These are phyloP conservation scores for Xerophyta viscosa DNA, from an alignment of 106 monocot species.

Conservation along the genomic window DNA sequence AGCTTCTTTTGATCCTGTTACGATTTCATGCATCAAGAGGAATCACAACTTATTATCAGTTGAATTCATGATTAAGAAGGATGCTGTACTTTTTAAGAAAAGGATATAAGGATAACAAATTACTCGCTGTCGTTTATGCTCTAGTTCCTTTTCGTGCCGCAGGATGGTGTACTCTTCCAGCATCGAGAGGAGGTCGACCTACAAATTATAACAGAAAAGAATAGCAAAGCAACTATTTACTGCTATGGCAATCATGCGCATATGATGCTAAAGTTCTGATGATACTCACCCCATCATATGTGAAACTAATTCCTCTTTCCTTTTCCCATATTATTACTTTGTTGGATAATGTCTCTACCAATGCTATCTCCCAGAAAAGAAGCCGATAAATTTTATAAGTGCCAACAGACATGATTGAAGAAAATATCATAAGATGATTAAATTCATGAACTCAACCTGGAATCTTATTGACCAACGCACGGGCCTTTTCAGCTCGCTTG, in stretches of 20 bases:
- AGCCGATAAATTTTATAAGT: no score
- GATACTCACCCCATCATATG: conserved; percentile 58
- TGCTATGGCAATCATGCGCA: no score
- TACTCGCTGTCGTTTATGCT: conserved; percentile 50
- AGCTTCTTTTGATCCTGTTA: conserved; percentile 62
- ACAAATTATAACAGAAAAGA: conserved; percentile 3
- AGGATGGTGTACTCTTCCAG: conserved; percentile 61
- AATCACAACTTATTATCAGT: no score
- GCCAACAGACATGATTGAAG: no score
- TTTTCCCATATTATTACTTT: conserved; percentile 60
- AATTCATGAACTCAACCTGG: conserved; percentile 28
- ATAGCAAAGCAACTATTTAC: no score
- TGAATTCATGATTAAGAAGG: no score
- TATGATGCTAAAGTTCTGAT: conserved; percentile 2
- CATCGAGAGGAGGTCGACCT: conserved; percentile 55
- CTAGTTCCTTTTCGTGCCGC: conserved; percentile 59
- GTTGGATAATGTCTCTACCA: conserved; percentile 40
- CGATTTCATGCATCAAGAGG: conserved; percentile 1
- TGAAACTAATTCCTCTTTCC: conserved; percentile 40
- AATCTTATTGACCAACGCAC: conserved; percentile 51
- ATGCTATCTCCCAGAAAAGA: conserved; percentile 26
- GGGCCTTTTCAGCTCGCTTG: conserved; percentile 78
- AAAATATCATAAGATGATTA: background rate
- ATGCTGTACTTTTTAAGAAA: no score
- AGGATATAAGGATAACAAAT: background rate